Base-by-base conservation (phyloP, 495 filamentous ascomycete species). In the Daldinia childiae region DNA sequence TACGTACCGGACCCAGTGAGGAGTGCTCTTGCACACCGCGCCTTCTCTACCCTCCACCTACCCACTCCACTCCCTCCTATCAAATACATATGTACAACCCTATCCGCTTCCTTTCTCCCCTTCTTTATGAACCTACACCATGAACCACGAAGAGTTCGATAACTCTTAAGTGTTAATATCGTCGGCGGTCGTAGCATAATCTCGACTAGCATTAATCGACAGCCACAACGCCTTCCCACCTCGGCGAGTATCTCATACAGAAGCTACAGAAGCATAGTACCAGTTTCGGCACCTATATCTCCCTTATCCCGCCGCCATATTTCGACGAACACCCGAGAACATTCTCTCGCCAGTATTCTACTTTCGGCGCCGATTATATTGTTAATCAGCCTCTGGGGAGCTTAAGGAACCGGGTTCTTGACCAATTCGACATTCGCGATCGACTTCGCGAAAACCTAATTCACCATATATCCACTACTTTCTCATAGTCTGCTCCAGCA, bases 41-140 rank as follows among this genome's bases (percentile, higher is more conserved):
- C 68, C 73, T 74, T 78, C 69, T 68, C 69, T 68, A 57, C 66
- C 68, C 64, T 67, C 67, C 69, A 67, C 63, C 62, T 66, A 50
- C 74, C 70, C 71, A 75, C 72, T 69, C 72, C 64, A 64, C 74
- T 72, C 73, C 62, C 70, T 74, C 73, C 63, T 72, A 72, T 71
- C 70, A 74, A 77, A 77, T 76, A 76, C 75, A 74, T 77, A 71
- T 69, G 71, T 75, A 70, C 71, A 36, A 74, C 72, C 63, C 72
- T 74, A 74, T 48, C 72, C 72, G 59, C 72, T 68, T 62, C 34
- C 65, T 41, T 55, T 34, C 51, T 32, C 66, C 69, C 51, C 39
- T 52, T 64, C 58, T 38, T 51, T 62, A 54, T 57, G 50, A 70
- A 59, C 64, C 55, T 64, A 64, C 58, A 74, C 65, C 55, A 66